A percentile compares a stretch with the other conserved stretches of the same genome.
phyloP scores from a whole-genome alignment of 2,329 filamentous ascomycete species.

The Cladosporium sp. region DNA sequence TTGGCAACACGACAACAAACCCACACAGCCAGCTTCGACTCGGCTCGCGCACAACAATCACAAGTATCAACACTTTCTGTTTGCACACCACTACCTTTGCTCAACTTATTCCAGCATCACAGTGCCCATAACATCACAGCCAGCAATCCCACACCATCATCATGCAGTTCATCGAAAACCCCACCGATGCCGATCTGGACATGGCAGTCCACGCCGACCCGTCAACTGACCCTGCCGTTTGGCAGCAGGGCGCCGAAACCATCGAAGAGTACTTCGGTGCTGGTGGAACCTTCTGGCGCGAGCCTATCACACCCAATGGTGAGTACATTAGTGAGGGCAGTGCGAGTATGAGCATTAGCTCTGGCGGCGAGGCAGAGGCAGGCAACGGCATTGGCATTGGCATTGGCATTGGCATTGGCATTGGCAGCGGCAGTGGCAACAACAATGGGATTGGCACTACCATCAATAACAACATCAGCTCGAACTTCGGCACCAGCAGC shows the following conservation, averaged over 20 bases:
- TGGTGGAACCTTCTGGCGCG: background rate
- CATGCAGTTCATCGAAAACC: background rate
- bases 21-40: background rate
- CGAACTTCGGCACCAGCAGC: background rate
- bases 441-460: background rate
- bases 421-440: background rate
- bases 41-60: background rate
- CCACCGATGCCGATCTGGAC: background rate
- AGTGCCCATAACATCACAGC: background rate
- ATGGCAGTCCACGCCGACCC: background rate
- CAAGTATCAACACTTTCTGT: background rate
- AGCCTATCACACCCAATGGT: background rate
- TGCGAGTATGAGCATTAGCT: background rate
- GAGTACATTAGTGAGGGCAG: background rate
- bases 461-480: background rate
- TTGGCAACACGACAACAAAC: background rate
- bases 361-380: too few relatives aligned
- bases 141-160: background rate
- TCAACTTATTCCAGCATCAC: background rate
- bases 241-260: background rate
- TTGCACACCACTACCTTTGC: background rate
- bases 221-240: background rate
- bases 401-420: background rate
- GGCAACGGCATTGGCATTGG: background rate
- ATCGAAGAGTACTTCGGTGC: conserved; percentile 7